Percentiles rank a stretch among this genome's conserved stretches.
phyloP scores from a whole-genome alignment of 768 basidiomycete species.

The Dioszegia aurantiaca region DNA sequence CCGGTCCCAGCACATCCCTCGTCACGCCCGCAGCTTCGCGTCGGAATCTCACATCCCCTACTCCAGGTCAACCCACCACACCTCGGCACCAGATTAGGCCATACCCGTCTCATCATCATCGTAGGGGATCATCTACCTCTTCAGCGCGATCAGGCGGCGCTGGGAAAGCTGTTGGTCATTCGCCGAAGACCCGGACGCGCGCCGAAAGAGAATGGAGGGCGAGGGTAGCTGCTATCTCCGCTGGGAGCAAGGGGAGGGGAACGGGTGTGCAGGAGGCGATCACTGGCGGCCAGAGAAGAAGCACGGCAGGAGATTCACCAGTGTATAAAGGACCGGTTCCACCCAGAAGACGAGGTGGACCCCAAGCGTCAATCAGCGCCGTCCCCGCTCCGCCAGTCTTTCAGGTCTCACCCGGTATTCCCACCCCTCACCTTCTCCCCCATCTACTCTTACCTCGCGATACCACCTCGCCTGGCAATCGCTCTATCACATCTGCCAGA shows the following conservation, averaged over 20 bases:
- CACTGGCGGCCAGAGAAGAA: not conserved
- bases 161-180: not conserved
- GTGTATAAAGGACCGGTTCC: slow-evolving; percentile 27
- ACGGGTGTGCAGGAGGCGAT: not conserved
- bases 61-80: not conserved
- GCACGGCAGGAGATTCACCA: not conserved
- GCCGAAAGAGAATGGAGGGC: slow-evolving; percentile 43
- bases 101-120: not conserved
- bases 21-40: slow-evolving; percentile 4
- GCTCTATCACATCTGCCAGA: not conserved
- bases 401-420: not conserved
- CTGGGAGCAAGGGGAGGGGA: not conserved
- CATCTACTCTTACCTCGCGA: not conserved
- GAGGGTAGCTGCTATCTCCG: slow-evolving; percentile 29
- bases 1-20: slow-evolving; percentile 10
- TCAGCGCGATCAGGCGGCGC: not conserved
- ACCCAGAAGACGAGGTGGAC: slow-evolving; percentile 15
- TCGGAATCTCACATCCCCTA: not conserved
- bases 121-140: not conserved
- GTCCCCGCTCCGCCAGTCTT: not conserved
- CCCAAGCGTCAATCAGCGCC: not conserved
- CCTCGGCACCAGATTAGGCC: not conserved
- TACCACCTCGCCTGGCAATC: not conserved
- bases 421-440: not conserved
- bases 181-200: slow-evolving; percentile 23